Conservation (phyloP, 352 stramenopile genomes). For the Pythium dissimile region DNA sequence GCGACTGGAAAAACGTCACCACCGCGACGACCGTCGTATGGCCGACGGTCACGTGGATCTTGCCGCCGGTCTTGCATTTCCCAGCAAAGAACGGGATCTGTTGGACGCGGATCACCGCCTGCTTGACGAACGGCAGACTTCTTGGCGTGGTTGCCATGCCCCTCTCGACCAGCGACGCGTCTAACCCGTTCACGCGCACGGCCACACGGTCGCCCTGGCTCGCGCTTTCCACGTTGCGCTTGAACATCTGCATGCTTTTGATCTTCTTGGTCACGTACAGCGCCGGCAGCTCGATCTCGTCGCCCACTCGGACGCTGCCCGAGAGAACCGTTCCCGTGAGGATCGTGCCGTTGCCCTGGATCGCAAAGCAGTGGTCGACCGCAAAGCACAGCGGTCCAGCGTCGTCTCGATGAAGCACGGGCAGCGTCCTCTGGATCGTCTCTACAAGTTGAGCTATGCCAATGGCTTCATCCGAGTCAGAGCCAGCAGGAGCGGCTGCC, state of each 20-base stretch:
- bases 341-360: slow-evolving; percentile 97
- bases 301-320: slow-evolving; percentile 83
- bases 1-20: slow-evolving; percentile 56
- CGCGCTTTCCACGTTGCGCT: slow-evolving; percentile 71
- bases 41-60: slow-evolving; percentile 71
- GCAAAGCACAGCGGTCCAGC: slow-evolving; percentile 88
- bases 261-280: slow-evolving; percentile 89
- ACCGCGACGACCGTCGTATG: slow-evolving; percentile 72
- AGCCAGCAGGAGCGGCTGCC: slow-evolving; percentile 40
- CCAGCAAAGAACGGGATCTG: slow-evolving; percentile 59
- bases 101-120: slow-evolving; percentile 51
- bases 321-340: slow-evolving; percentile 94
- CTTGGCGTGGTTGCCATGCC: slow-evolving; percentile 51
- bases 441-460: slow-evolving; percentile 77
- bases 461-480: slow-evolving; percentile 6
- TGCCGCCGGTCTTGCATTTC: slow-evolving; percentile 54
- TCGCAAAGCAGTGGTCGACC: slow-evolving; percentile 98
- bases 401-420: slow-evolving; percentile 35
- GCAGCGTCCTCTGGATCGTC: slow-evolving; percentile 30
- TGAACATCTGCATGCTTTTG: slow-evolving; percentile 99
- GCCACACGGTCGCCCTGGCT: slow-evolving; percentile 95
- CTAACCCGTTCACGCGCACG: slow-evolving; percentile 87
- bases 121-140: slow-evolving; percentile 43
- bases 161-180: slow-evolving; percentile 59
- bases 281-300: slow-evolving; percentile 93